Conservation (phyloP, 768 basidiomycete genomes). For the Cystofilobasidium bisporidii region DNA sequence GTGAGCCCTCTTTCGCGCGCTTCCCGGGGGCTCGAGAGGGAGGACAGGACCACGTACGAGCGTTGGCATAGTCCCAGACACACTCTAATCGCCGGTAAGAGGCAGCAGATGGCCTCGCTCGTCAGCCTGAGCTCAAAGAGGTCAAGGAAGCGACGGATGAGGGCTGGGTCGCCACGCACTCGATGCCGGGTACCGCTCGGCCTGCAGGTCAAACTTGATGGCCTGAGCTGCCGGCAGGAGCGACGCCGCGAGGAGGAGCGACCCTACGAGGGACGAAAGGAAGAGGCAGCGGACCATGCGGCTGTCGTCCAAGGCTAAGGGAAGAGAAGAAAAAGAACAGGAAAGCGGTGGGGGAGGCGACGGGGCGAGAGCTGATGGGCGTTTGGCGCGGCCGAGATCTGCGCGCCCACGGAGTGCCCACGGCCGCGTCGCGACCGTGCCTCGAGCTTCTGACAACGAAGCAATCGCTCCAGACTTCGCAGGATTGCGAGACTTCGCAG, state of each 20-base stretch:
- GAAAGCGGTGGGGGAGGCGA: no score
- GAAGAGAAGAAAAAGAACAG: no score
- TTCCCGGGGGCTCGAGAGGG: no score
- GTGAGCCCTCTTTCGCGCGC: not conserved
- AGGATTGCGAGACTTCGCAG: no score
- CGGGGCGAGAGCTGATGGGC: no score
- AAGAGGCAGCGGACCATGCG: slow-evolving; percentile 25
- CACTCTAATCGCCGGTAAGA: slow-evolving; percentile 46
- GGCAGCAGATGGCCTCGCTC: not conserved
- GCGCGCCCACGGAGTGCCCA: no score
- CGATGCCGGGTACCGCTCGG: slow-evolving; percentile 59
- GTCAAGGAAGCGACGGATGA: not conserved
- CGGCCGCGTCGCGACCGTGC: no score
- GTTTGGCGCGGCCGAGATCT: no score
- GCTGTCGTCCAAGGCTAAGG: no score
- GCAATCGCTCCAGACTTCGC: no score
- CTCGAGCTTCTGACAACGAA: no score
- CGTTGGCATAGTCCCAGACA: slow-evolving; percentile 88
- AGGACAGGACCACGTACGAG: slow-evolving; percentile 34
- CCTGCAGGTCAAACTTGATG: slow-evolving; percentile 75
- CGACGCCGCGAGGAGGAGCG: slow-evolving; percentile 1
- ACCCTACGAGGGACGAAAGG: slow-evolving; percentile 32
- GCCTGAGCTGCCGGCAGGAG: slow-evolving; percentile 43
- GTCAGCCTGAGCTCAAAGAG: no score
- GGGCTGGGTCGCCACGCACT: slow-evolving; percentile 38